Base-by-base conservation (phyloP, 1,284 basidiomycete genomes). In the Singerocomus rubriflavus region DNA sequence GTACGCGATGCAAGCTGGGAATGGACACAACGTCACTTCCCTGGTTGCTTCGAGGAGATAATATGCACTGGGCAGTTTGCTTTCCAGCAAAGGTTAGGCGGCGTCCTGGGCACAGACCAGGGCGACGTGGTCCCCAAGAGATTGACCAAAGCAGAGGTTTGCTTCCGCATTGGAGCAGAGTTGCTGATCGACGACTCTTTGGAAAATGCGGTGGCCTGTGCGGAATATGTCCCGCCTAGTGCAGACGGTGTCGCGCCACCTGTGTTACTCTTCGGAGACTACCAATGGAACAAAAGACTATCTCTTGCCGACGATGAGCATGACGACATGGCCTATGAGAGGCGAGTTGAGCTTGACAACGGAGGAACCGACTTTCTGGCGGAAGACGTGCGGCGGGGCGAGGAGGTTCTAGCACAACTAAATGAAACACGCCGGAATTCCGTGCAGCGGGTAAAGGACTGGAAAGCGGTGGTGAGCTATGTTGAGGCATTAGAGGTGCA, bases 21-120 rank as follows among this genome's bases (percentile, higher is more conserved):
- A 39, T 92, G 89, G 89, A 67, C 86, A 7, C 74, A 82, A 36
- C 70, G 75, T 50, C 74, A 88, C 64, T 82, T 85, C 59, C 84
- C 85, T 32, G 84, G 83, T 73, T 55, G 45, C 31, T 85, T 90
- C 54, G 80, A 87, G 37, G 79, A 77, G 47, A 74, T 90, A 17
- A 79, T 89, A 57, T 91, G 85, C 66, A 91, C 85, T 0, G 88
- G 86, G 2, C 84, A 88, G 59, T 90, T 89, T 69, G 78, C 66
- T 34, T 40, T 17, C n/a, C 65, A 59, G 40, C 66, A 70, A 39
- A 48, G 38, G 36, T 25, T 44, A 31, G 55, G 63, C 17, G 54
- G 44, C 26, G 37, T 32, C n/a, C 39, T 71, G 66, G 77, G 81
- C 54, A 71, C 63, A 14, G 63, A 62, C 8, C 71, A 73, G 7